Evolutionary conservation across 768 basidiomycete genomes (phyloP), one percentile per base, ranked within the genome.

Genomic region (Lyophyllum shimeji): DNA sequence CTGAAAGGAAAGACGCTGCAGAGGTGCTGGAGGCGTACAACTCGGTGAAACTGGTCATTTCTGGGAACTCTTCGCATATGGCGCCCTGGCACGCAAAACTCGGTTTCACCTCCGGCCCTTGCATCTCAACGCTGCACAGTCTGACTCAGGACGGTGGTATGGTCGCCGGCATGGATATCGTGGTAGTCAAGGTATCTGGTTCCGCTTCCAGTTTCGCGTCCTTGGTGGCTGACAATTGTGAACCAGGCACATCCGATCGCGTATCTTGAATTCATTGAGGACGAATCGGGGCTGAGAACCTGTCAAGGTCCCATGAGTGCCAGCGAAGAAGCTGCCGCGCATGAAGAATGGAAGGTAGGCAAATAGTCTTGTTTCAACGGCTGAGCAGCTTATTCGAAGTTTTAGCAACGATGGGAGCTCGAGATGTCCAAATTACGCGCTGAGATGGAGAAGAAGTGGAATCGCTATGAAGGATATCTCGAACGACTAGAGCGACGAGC

Each of bases 71-170:
- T 0, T 86, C 93, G 1, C 87, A 90, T 58, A 76, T 95, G 50
- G 90, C 88, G 3, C 82, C 86, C 0, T 99, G 97, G 97, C 83
- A 97, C 65, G 77, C 86, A 1, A 91, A 87, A 61, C 80, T 99
- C 6, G 97, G 97, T 7, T 93, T 93, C 65, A 82, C 82, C 56
- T 72, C 64, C 21, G 72, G 74, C 3, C 86, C 85, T 1, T 90
- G 81, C 63, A 76, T 95, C 24, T 84, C 92, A 0, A 89, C 90
- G 0, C 72, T 98, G 59, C 80, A 85, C 55, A 91, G 89, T 64
- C 70, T 99, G 48, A 86, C 87, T 0, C 68, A 84, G 0, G 90
- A 95, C 63, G 97, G 97, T 0, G 97, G 96, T 0, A 60, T 76
- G 7, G 81, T 96, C 0, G 75, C 87, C 7, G 78, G 87, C 7